A percentile compares a stretch with the other conserved stretches of the same genome.
Conservation (phyloP, 2,329 filamentous ascomycete species). For the Hyphodiscus sp. region DNA sequence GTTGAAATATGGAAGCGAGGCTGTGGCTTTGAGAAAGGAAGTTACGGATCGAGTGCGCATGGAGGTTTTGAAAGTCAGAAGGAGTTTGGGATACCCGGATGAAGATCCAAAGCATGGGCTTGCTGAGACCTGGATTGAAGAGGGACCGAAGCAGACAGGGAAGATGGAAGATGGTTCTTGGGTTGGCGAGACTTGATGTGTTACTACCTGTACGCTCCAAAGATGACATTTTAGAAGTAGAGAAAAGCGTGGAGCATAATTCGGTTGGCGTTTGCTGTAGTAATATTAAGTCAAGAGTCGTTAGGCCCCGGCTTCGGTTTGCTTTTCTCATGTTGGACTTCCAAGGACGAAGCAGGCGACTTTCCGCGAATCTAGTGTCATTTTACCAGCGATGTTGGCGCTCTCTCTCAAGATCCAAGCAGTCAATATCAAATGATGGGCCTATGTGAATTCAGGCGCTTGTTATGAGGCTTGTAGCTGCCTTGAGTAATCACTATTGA, state of each 20-base stretch:
- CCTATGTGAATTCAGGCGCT: too few species aligned
- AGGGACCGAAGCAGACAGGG: conserved; percentile 8
- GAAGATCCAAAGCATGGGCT: conserved; percentile 71
- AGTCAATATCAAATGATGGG: too few species aligned
- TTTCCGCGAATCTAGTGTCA: too few species aligned
- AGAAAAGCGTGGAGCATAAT: neutral
- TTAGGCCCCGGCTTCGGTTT: too few species aligned
- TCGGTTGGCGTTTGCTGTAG: too few species aligned
- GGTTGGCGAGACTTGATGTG: conserved; percentile 8
- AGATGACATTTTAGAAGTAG: neutral
- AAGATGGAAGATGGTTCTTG: conserved; percentile 16
- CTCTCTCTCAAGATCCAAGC: too few species aligned
- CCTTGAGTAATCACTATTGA: too few species aligned
- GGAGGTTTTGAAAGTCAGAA: conserved; percentile 73
- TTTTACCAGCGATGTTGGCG: too few species aligned
- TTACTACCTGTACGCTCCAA: neutral
- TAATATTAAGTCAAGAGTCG: too few species aligned
- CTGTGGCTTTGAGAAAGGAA: conserved; percentile 68
- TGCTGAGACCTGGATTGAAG: conserved; percentile 71
- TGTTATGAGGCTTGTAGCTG: too few species aligned
- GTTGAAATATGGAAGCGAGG: conserved; percentile 66
- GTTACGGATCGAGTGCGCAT: conserved; percentile 71
- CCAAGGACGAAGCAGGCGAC: too few species aligned
- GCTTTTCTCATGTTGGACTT: too few species aligned
- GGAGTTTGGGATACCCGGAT: conserved; percentile 62